Base-by-base conservation (phyloP, 768 basidiomycete species). In the Thelephora ganbajun region DNA sequence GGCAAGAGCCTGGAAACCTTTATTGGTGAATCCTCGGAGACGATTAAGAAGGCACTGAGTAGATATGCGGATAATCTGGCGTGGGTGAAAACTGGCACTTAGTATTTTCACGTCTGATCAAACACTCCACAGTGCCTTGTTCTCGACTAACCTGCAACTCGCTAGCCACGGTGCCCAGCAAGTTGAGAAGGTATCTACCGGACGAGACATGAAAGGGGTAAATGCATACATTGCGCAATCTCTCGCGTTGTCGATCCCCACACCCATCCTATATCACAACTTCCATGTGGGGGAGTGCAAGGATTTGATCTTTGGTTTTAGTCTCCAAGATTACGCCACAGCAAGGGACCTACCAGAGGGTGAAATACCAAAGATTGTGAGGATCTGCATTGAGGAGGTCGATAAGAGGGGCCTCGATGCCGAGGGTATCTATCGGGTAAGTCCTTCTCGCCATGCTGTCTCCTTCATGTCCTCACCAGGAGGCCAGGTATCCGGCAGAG, bases 281-380 rank as follows among this genome's bases (percentile, higher is more conserved):
- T 82, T 76, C 48, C 69, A 73, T 51, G 83, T 94, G 20, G 92
- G 92, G 20, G 79, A 80, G 59, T 96, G 91, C 58, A 76, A 74
- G 46, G 90, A 93, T 61, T 64, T 96, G 20, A 85, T 93, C 33
- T 96, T 94, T 58, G 92, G 91, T 19, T 79, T 93, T 53, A 82
- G 77, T 54, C 65, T 96, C 49, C 80, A 83, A 35, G 91, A 93
- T 58, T 94, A 96, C 57, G 87, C 91, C 13, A 89, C 83, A 35
- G 73, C 86, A 7, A 77, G 89, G 52, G 76, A 76, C 37, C 65
- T 88, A 14, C 68, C 64, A 14, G 88, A 57, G 14, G 77, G 77
- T 11, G 77, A 82, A 7, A 69, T 85, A 30, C 92, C 92, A 0
- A 84, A 79, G 61, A 84, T 93, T 45, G 67, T 94, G 12, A 70